Conservation (phyloP, 495 filamentous ascomycete species). For the Letharia lupina region DNA sequence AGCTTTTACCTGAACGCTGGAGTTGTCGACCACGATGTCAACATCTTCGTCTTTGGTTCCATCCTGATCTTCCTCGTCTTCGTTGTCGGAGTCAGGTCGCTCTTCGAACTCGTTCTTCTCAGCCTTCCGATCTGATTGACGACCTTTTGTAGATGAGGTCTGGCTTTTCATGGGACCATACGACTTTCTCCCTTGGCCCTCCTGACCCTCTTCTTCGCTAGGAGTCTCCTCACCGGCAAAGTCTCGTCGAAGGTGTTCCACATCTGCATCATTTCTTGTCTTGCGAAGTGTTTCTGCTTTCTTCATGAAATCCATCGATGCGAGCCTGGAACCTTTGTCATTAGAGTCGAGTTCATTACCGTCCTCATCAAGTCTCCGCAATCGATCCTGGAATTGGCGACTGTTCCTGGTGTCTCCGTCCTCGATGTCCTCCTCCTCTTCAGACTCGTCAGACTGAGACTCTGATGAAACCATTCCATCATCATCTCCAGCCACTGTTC, state of each 20-base stretch:
- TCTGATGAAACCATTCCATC: constrained; percentile 43
- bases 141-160: constrained; percentile 21
- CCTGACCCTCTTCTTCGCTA: constrained; percentile 44
- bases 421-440: constrained; percentile 54
- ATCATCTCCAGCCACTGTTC: constrained; percentile 45
- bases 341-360: constrained; percentile 34
- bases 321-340: constrained; percentile 43
- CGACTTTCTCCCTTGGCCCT: constrained; percentile 57
- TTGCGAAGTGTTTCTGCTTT: constrained; percentile 71
- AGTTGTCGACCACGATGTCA: constrained; percentile 20
- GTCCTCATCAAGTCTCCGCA: constrained; percentile 49
- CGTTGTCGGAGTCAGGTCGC: constrained; percentile 45
- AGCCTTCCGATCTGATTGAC: constrained; percentile 29
- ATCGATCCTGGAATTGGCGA: constrained; percentile 45
- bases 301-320: constrained; percentile 85
- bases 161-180: constrained; percentile 40
- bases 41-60: constrained; percentile 24
- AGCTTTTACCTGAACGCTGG: neutral
- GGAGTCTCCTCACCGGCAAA: constrained; percentile 51
- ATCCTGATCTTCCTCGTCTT: constrained; percentile 28
- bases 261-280: constrained; percentile 69
- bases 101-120: constrained; percentile 57
- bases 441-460: constrained; percentile 48
- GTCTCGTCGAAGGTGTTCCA: constrained; percentile 67
- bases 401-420: constrained; percentile 43